A percentile compares a stretch with the other conserved stretches of the same genome.
Evolutionary conservation across 371 early-diverging fungal genomes (phyloP).

Genomic region (Mortierella sp.): DNA sequence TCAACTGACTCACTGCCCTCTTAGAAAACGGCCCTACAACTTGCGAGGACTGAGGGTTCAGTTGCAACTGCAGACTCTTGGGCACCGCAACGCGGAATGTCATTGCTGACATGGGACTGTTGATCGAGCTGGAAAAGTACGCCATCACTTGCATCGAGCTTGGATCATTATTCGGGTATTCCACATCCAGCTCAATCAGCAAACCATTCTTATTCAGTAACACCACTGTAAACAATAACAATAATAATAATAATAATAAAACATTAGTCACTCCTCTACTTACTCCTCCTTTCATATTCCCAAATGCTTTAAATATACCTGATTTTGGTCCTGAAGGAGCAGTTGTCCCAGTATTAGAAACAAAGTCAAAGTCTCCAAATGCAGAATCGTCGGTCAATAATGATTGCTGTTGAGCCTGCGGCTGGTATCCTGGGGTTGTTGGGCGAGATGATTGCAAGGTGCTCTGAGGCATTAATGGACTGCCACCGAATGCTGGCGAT

Average conservation of each 20-base stretch:
- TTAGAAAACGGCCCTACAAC: constrained; percentile 70
- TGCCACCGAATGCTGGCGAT: constrained; percentile 38
- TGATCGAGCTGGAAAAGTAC: constrained; percentile 64
- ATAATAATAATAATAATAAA: background rate
- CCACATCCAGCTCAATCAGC: constrained; percentile 58
- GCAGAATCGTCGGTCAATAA: constrained; percentile 16
- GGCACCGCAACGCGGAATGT: constrained; percentile 65
- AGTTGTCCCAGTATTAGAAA: constrained; percentile 33
- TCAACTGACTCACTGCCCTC: constrained; percentile 66
- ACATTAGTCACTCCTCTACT: background rate
- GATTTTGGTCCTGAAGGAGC: constrained; percentile 28
- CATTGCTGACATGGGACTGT: constrained; percentile 65
- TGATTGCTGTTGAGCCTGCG: constrained; percentile 18
- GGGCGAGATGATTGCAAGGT: constrained; percentile 20
- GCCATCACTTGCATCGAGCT: constrained; percentile 56
- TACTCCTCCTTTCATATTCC: background rate
- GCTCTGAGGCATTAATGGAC: constrained; percentile 23
- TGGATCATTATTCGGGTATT: constrained; percentile 24
- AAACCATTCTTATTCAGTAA: constrained; percentile 78
- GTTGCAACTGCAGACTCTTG: constrained; percentile 75
- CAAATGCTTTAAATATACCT: constrained; percentile 7
- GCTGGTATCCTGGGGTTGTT: constrained; percentile 19
- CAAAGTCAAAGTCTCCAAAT: constrained; percentile 57
- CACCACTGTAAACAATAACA: constrained; percentile 42
- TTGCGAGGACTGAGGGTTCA: constrained; percentile 72